Evolutionary conservation across 2,329 filamentous ascomycete species (phyloP).

Genomic region (Trichoderma polysporum): DNA sequence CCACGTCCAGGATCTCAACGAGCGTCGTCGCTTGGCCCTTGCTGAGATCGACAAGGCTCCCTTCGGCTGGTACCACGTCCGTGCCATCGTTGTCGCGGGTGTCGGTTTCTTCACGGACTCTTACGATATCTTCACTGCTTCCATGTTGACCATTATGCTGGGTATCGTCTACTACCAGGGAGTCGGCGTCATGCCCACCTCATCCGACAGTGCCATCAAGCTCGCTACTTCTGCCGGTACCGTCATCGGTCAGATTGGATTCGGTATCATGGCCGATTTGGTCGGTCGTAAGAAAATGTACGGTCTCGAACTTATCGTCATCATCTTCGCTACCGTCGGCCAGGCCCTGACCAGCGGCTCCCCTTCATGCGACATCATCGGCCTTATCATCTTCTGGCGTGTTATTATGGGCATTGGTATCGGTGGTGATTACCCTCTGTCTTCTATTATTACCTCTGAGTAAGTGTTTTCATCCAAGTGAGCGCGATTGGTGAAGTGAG

Average conservation of each 20-base stretch:
- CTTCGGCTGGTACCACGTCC: conserved; percentile 82
- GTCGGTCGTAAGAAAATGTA: conserved; percentile 73
- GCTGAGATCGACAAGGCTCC: conserved; percentile 79
- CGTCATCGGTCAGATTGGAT: conserved; percentile 77
- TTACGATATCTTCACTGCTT: conserved; percentile 79
- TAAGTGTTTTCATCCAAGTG: conserved; percentile 37
- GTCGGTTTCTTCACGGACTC: conserved; percentile 89
- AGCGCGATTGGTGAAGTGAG: neutral
- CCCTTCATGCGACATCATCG: conserved; percentile 60
- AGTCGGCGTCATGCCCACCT: conserved; percentile 60
- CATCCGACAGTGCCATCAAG: conserved; percentile 79
- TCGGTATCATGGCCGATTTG: conserved; percentile 75
- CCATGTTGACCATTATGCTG: conserved; percentile 70
- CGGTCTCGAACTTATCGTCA: conserved; percentile 75
- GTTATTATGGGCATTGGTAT: conserved; percentile 62
- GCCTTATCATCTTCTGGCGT: conserved; percentile 76
- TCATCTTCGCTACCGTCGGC: conserved; percentile 74
- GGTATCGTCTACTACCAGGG: conserved; percentile 72
- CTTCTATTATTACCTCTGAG: conserved; percentile 81
- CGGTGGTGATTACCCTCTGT: conserved; percentile 70
- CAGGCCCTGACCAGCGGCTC: conserved; percentile 67
- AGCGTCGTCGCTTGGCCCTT: conserved; percentile 75
- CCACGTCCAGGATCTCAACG: conserved; percentile 68
- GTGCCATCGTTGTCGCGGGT: conserved; percentile 74
- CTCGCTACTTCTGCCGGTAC: conserved; percentile 81